Percentiles rank a stretch among this genome's conserved stretches.
These are phyloP conservation scores for Macaranga tanarius DNA, from an alignment of 441 rosid species.

Conservation along the genomic window DNA sequence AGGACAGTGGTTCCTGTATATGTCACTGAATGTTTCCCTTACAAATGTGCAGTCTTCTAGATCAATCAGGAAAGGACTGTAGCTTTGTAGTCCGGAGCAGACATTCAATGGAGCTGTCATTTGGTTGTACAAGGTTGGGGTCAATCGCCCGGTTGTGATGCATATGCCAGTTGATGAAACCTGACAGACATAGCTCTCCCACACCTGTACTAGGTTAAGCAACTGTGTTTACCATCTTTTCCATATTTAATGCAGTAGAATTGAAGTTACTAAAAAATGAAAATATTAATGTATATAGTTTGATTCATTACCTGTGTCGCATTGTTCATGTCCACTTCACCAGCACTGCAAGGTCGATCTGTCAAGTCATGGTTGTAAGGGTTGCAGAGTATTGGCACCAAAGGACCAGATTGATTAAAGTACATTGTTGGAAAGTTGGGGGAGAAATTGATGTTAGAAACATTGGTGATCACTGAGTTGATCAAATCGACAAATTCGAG, in stretches of 20 bases:
- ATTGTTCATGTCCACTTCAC: slow-evolving; percentile 73
- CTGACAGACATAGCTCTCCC: slow-evolving; percentile 70
- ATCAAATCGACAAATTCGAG: slow-evolving; percentile 68
- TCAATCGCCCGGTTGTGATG: slow-evolving; percentile 67
- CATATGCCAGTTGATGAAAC: slow-evolving; percentile 67
- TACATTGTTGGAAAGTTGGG: slow-evolving; percentile 72
- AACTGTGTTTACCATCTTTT: background rate
- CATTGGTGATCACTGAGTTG: slow-evolving; percentile 80
- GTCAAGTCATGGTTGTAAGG: slow-evolving; percentile 66
- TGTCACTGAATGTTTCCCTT: slow-evolving; percentile 61
- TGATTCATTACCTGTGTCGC: slow-evolving; percentile 61
- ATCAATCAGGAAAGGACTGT: slow-evolving; percentile 63
- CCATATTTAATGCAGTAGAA: background rate
- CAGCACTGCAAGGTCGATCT: slow-evolving; percentile 55
- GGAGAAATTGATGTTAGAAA: slow-evolving; percentile 84
- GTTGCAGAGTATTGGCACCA: slow-evolving; percentile 80
- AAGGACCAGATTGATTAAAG: slow-evolving; percentile 90
- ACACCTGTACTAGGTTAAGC: slow-evolving; percentile 46
- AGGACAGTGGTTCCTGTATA: slow-evolving; percentile 66
- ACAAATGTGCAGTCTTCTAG: slow-evolving; percentile 84
- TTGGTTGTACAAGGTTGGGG: slow-evolving; percentile 64
- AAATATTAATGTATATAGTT: no score
- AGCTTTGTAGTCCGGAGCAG: slow-evolving; percentile 52
- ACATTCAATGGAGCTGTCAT: slow-evolving; percentile 64
- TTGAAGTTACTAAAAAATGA: background rate